A percentile compares a stretch with the other conserved stretches of the same genome.
Evolutionary conservation across 2,329 filamentous ascomycete species (phyloP).

Genomic region (Monascus ruber): DNA sequence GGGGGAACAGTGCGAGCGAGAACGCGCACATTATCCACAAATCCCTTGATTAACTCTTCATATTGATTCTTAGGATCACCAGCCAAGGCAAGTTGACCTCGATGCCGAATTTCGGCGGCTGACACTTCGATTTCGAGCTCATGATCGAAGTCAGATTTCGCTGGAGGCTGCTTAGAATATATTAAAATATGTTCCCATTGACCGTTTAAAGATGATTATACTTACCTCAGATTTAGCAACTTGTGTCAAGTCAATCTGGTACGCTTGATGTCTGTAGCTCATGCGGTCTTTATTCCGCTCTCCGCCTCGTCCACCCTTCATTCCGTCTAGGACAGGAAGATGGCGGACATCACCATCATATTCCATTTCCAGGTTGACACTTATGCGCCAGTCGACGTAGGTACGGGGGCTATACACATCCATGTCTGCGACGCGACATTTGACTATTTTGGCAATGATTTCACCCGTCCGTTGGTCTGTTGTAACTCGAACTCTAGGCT

Average conservation of each 20-base stretch:
- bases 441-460: slow-evolving; percentile 75
- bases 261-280: slow-evolving; percentile 78
- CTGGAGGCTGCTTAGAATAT: slow-evolving; percentile 12
- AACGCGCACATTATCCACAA: slow-evolving; percentile 39
- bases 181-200: background rate
- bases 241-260: slow-evolving; percentile 87
- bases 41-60: slow-evolving; percentile 36
- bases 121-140: slow-evolving; percentile 40
- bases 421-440: slow-evolving; percentile 77
- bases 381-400: slow-evolving; percentile 82
- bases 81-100: slow-evolving; percentile 30
- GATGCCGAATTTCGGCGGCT: slow-evolving; percentile 32
- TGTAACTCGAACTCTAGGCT: slow-evolving; percentile 60
- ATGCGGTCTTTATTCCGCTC: slow-evolving; percentile 81
- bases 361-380: slow-evolving; percentile 86
- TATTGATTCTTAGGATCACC: slow-evolving; percentile 32
- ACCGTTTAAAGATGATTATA: slow-evolving; percentile 1
- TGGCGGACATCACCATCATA: slow-evolving; percentile 58
- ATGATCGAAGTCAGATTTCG: slow-evolving; percentile 33
- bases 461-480: slow-evolving; percentile 60
- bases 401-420: slow-evolving; percentile 69
- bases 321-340: slow-evolving; percentile 34
- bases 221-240: slow-evolving; percentile 50
- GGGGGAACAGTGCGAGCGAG: slow-evolving; percentile 31
- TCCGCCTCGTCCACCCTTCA: slow-evolving; percentile 23